Conservation (phyloP, 148 eudicot species). For the Gaultheria prostrata region DNA sequence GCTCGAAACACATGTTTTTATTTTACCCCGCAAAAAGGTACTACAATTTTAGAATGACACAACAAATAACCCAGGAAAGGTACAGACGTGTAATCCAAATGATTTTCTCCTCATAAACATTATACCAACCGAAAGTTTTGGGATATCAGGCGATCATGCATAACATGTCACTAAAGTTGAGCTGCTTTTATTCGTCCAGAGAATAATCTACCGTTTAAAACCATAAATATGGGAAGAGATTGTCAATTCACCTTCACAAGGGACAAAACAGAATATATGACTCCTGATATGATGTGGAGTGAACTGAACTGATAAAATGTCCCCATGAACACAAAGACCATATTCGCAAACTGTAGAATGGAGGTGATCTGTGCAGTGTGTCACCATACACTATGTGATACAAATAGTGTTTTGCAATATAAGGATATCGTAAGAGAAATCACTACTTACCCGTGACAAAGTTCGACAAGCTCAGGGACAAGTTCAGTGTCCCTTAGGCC, state of each 20-base stretch:
- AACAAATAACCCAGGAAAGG: neutral
- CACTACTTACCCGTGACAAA: slow-evolving; percentile 90
- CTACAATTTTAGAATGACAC: neutral
- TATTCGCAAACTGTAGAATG: neutral
- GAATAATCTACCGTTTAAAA: too few species aligned
- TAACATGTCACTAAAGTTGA: neutral
- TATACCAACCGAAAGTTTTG: neutral
- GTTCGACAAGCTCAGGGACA: slow-evolving; percentile 84
- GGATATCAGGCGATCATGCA: too few species aligned
- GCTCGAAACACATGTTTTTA: neutral
- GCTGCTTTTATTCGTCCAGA: neutral
- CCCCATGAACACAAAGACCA: neutral
- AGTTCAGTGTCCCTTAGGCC: slow-evolving; percentile 84
- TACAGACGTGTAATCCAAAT: neutral
- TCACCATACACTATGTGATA: neutral
- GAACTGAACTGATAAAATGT: neutral
- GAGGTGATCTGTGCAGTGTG: neutral
- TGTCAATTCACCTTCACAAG: neutral
- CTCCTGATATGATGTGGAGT: neutral
- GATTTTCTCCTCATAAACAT: neutral
- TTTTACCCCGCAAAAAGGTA: neutral
- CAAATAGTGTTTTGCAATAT: neutral
- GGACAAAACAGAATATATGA: neutral
- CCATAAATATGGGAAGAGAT: too few species aligned
- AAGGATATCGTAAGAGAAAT: neutral